A percentile compares a stretch with the other conserved stretches of the same genome.
Conservation (phyloP, 257 asterid species). For the Fraxinus americana region DNA sequence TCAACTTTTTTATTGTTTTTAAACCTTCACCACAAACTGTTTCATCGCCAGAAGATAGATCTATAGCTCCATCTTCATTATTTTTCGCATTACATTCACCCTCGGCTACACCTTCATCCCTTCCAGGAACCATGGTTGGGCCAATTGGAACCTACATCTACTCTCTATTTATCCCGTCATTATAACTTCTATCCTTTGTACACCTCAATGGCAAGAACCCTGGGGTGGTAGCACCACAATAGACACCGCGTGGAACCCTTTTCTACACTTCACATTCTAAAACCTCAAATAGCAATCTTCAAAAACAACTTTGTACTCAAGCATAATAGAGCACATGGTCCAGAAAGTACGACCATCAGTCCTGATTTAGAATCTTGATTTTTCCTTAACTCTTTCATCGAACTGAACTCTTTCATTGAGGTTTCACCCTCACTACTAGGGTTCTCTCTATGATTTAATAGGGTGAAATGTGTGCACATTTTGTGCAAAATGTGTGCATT, state of each 20-base stretch:
- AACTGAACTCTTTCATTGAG: slow-evolving; percentile 35
- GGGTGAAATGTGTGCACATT: background rate
- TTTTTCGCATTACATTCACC: slow-evolving; percentile 13
- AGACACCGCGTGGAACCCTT: slow-evolving; percentile 48
- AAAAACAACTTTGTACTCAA: slow-evolving; percentile 46
- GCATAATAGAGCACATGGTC: slow-evolving; percentile 64
- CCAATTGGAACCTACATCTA: slow-evolving; percentile 45
- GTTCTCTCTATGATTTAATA: no score
- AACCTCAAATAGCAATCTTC: slow-evolving; percentile 56
- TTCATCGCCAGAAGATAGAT: slow-evolving; percentile 31
- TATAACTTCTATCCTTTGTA: background rate
- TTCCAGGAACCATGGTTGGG: slow-evolving; percentile 1
- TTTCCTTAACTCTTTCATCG: slow-evolving; percentile 40
- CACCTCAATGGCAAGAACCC: slow-evolving; percentile 39
- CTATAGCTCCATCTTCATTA: slow-evolving; percentile 9
- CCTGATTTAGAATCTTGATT: slow-evolving; percentile 9
- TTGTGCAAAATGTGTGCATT: background rate
- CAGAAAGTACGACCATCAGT: slow-evolving; percentile 49
- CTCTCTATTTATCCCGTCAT: slow-evolving; percentile 20
- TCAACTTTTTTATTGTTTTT: background rate
- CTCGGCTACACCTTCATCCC: background rate
- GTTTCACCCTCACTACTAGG: slow-evolving; percentile 22
- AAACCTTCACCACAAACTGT: background rate
- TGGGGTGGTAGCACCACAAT: slow-evolving; percentile 44
- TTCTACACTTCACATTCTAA: slow-evolving; percentile 46